Conservation (phyloP, 1,284 basidiomycete species). For the Singerocomus inundabilis region DNA sequence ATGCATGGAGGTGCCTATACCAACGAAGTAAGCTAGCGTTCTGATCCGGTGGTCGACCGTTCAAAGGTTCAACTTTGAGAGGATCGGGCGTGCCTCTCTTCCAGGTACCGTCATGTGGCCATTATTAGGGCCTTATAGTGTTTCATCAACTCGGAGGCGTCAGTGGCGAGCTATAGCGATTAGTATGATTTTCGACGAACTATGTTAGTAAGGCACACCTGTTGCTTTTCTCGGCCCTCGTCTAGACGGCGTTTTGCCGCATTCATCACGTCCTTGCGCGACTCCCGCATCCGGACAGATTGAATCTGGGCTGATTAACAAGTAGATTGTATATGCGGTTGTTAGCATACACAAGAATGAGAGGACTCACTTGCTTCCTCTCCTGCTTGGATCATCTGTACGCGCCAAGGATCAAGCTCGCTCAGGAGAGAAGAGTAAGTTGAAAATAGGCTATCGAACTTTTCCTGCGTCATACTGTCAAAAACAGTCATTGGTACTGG, state of each 20-base stretch:
- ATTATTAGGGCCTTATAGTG: conserved; percentile 44
- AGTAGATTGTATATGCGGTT: conserved; percentile 8
- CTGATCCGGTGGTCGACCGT: neutral
- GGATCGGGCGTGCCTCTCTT: neutral
- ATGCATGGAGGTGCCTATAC: conserved; percentile 2
- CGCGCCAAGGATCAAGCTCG: conserved; percentile 37
- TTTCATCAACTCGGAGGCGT: conserved; percentile 44
- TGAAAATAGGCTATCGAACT: conserved; percentile 32
- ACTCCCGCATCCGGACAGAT: conserved; percentile 32
- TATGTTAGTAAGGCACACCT: conserved; percentile 24
- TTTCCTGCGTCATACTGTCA: conserved; percentile 32
- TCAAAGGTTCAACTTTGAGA: neutral
- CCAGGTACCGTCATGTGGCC: conserved; percentile 14
- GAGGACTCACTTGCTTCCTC: conserved; percentile 37
- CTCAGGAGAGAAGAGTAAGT: conserved; percentile 35
- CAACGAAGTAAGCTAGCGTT: neutral
- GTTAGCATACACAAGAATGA: neutral
- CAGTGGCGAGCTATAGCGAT: conserved; percentile 37
- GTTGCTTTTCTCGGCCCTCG: conserved; percentile 42
- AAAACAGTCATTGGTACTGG: neutral
- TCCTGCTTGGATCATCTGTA: conserved; percentile 35
- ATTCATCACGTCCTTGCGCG: conserved; percentile 37
- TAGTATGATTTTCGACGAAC: neutral
- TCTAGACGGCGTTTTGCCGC: conserved; percentile 39
- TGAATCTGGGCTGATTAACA: conserved; percentile 36